A percentile compares a stretch with the other conserved stretches of the same genome.
Evolutionary conservation across 129 eudicot genomes (phyloP).

Genomic region (Rutidosis leptorrhynchoides): DNA sequence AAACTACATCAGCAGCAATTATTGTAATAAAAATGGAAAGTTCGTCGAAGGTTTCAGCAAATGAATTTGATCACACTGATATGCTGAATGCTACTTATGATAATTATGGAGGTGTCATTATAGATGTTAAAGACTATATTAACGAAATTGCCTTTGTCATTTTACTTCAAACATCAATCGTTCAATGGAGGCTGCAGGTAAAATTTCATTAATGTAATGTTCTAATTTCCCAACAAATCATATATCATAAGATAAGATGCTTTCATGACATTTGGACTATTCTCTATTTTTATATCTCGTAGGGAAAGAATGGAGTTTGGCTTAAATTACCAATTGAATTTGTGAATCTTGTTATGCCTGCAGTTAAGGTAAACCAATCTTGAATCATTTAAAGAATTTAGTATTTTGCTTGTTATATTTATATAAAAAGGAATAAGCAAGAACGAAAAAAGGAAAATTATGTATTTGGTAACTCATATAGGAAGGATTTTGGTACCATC

Average conservation of each 20-base stretch:
- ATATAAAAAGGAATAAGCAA: not conserved
- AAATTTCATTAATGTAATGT: too few relatives aligned
- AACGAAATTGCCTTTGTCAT: conserved; percentile 29
- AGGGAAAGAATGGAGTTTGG: conserved; percentile 65
- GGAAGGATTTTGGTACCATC: conserved; percentile 80
- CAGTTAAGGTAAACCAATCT: conserved; percentile 41
- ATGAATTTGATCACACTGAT: conserved; percentile 29
- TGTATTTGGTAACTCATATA: conserved; percentile 3
- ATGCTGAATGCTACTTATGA: conserved; percentile 36
- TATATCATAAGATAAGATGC: not conserved
- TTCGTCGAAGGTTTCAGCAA: conserved; percentile 22
- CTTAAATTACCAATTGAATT: conserved; percentile 43
- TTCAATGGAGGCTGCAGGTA: conserved; percentile 49
- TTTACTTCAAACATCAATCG: conserved; percentile 46
- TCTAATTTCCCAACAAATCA: not conserved
- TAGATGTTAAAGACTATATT: conserved; percentile 41
- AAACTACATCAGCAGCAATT: conserved; percentile 16
- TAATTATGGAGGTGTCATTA: conserved; percentile 43
- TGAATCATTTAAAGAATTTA: not conserved
- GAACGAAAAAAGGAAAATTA: not conserved
- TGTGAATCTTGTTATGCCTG: conserved; percentile 51
- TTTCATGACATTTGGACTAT: not conserved
- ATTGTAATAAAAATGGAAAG: conserved; percentile 15
- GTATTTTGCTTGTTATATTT: not conserved
- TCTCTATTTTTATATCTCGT: conserved; percentile 4